These are phyloP conservation scores for Mortierella sp. DNA, from an alignment of 371 early-diverging fungal genomes.

Conservation along the genomic window DNA sequence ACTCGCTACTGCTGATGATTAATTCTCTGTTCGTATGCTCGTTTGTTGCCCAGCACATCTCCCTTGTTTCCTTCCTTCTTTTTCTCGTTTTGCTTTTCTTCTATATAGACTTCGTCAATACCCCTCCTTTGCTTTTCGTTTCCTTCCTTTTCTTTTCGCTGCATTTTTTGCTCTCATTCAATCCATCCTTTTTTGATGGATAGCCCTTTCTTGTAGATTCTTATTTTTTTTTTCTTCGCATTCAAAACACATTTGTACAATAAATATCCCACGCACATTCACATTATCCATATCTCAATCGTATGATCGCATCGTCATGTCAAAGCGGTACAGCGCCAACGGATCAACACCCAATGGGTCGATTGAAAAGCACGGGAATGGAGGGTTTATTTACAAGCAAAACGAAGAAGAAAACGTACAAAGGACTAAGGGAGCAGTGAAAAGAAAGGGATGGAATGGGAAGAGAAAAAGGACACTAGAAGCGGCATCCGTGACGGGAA, in stretches of 20 bases:
- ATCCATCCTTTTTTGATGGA: background rate
- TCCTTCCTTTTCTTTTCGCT: background rate
- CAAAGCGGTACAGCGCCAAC: background rate
- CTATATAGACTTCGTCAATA: conserved; percentile 1
- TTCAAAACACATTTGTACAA: conserved; percentile 32
- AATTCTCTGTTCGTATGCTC: background rate
- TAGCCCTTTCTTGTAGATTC: background rate
- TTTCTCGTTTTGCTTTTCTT: background rate
- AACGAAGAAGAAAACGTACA: conserved; percentile 1
- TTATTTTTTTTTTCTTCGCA: conserved; percentile 1
- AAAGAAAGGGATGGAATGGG: background rate
- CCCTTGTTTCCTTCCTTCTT: background rate
- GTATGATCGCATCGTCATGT: background rate
- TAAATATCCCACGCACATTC: conserved; percentile 15
- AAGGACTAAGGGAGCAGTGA: background rate
- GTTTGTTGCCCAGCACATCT: background rate
- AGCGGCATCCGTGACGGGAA: background rate
- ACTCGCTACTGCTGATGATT: background rate
- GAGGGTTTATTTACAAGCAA: conserved; percentile 27
- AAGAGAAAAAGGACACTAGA: background rate
- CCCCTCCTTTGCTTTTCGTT: background rate
- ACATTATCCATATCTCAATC: background rate
- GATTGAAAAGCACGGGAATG: background rate
- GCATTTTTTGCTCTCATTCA: background rate
- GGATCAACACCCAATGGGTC: background rate